A percentile compares a stretch with the other conserved stretches of the same genome.
Conservation (phyloP, 1,284 basidiomycete species). For the Taiwanofungus camphoratus region DNA sequence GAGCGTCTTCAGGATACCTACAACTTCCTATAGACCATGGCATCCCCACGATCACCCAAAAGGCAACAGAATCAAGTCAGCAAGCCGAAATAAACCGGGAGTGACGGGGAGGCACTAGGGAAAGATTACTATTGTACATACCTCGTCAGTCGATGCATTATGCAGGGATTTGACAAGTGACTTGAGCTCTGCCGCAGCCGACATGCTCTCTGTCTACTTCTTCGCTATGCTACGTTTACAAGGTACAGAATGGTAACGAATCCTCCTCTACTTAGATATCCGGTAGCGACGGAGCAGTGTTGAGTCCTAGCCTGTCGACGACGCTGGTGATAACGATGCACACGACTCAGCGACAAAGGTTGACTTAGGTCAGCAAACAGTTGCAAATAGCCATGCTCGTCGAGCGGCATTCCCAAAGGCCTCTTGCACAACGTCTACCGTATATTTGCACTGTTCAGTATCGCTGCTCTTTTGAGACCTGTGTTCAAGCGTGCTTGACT, state of each 20-base stretch:
- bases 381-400: no score
- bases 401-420: no score
- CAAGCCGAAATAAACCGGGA: slow-evolving; percentile 26
- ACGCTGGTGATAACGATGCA: background rate
- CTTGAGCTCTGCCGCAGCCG: slow-evolving; percentile 57
- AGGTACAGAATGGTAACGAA: background rate
- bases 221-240: slow-evolving; percentile 11
- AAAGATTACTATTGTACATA: slow-evolving; percentile 37
- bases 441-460: no score
- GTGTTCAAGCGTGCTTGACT: no score
- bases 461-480: no score
- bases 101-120: slow-evolving; percentile 35
- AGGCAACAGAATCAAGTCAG: slow-evolving; percentile 21
- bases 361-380: no score
- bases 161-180: slow-evolving; percentile 76
- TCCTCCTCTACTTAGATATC: background rate
- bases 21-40: slow-evolving; percentile 53
- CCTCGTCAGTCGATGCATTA: slow-evolving; percentile 53
- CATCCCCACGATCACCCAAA: slow-evolving; percentile 1
- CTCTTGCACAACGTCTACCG: no score
- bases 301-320: background rate
- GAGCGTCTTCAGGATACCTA: slow-evolving; percentile 64
- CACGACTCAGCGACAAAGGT: background rate
- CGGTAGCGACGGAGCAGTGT: background rate
- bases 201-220: slow-evolving; percentile 18